Base-by-base conservation (phyloP, 2,329 filamentous ascomycete species). In the Verticillium alfalfae region DNA sequence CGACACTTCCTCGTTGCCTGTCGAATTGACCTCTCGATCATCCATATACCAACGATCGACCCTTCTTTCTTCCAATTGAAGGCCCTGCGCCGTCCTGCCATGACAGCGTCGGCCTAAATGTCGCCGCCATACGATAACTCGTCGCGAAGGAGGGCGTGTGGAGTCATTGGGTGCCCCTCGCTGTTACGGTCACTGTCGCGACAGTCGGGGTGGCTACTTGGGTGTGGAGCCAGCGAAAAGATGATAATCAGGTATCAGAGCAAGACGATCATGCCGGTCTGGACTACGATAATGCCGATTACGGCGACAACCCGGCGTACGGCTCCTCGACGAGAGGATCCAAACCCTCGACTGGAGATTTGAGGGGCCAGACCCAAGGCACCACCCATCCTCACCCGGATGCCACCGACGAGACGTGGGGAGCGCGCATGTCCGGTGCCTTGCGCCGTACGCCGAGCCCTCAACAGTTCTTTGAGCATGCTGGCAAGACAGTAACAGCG, bases 221-320 rank as follows among this genome's bases (percentile, higher is more conserved):
- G 94, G 87, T 93, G 64, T 97, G 93, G 93, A 96, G 90, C 74
- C 93, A 96, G 78, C 89, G 92, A 70, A 86, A 84, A 70, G 88
- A 91, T 67, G 85, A 88, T 62, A 88, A 92, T 60, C 88, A 93
- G 34, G 84, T 87, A 60, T 83, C 85, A 62, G 82, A 87, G 65
- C 81, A 83, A 65, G 84, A 87, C 60, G 78, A 80, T 60, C 78
- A 79, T 68, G 80, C 81, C 61, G 80, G 80, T 64, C 74, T 81
- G 64, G 79, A 80, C 72, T 78, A 78, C 65, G 74, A 74, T 62
- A 73, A 73, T 64, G 73, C 81, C 62, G 81, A 84, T 68, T 84
- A 84, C 66, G 80, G 82, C 65, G 81, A 81, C 66, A 83, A 83
- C 67, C 78, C 80, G 22, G 71, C 79, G 10, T 84, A 81, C 68